A percentile compares a stretch with the other conserved stretches of the same genome.
Conservation (phyloP, 2,329 filamentous ascomycete genomes). For the Chaetomium strumarium region DNA sequence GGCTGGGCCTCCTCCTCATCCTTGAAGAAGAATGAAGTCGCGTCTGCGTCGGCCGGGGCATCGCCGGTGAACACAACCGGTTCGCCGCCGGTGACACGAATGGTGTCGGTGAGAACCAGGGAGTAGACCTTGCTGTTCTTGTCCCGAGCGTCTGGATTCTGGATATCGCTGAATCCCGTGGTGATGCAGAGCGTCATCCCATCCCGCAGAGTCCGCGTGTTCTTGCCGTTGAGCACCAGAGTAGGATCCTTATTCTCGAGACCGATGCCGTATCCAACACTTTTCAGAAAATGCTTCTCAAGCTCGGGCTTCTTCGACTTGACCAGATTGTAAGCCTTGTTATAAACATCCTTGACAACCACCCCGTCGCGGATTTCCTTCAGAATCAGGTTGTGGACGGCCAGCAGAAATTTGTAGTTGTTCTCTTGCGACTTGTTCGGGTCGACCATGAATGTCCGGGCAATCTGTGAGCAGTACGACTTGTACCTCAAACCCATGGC, state of each 20-base stretch:
- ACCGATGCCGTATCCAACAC: conserved; percentile 85
- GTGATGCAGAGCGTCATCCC: conserved; percentile 95
- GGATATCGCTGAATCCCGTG: conserved; percentile 82
- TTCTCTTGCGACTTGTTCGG: conserved; percentile 93
- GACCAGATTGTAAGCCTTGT: conserved; percentile 73
- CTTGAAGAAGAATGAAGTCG: conserved; percentile 97
- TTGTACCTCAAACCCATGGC: conserved; percentile 91
- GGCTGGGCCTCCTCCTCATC: conserved; percentile 86
- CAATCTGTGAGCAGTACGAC: conserved; percentile 89
- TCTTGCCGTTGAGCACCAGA: conserved; percentile 82
- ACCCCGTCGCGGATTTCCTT: conserved; percentile 87
- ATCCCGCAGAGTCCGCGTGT: conserved; percentile 74
- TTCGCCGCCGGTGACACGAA: conserved; percentile 76
- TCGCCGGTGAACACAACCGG: conserved; percentile 89
- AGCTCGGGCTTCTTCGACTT: conserved; percentile 90
- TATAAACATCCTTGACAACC: conserved; percentile 82
- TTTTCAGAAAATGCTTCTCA: conserved; percentile 91
- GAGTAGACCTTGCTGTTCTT: conserved; percentile 88
- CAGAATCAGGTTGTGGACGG: conserved; percentile 81
- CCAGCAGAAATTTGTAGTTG: conserved; percentile 83
- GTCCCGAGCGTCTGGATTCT: conserved; percentile 80
- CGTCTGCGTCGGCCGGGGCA: conserved; percentile 83
- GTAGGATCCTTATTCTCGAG: conserved; percentile 84
- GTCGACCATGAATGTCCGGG: conserved; percentile 91
- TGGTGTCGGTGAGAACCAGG: conserved; percentile 84